These are phyloP conservation scores for Aspergillus hortae DNA, from an alignment of 2,329 filamentous ascomycete species.

Conservation along the genomic window DNA sequence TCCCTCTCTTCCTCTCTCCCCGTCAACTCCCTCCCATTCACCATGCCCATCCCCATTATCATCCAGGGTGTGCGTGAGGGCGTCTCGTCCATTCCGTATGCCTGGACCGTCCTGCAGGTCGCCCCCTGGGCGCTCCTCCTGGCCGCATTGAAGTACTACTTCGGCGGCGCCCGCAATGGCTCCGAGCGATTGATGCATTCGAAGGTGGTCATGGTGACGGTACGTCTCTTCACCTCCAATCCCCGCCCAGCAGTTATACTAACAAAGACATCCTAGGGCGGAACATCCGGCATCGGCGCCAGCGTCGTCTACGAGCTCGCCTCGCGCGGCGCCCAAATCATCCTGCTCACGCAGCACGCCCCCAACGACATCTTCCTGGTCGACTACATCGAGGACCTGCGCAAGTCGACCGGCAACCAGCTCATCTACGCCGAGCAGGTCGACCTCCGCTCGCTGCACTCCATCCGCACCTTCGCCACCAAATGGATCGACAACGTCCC, in stretches of 20 bases:
- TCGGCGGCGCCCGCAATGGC: slow-evolving; percentile 68
- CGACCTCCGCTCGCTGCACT: slow-evolving; percentile 82
- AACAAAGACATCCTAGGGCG: slow-evolving; percentile 54
- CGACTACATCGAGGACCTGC: slow-evolving; percentile 88
- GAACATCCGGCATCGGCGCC: slow-evolving; percentile 88
- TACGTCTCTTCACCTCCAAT: slow-evolving; percentile 32
- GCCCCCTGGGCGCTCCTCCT: slow-evolving; percentile 51
- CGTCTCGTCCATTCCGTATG: slow-evolving; percentile 51
- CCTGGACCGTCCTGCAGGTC: slow-evolving; percentile 52
- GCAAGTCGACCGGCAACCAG: slow-evolving; percentile 71
- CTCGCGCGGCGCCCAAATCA: slow-evolving; percentile 77
- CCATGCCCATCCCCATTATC: slow-evolving; percentile 62
- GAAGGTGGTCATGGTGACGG: slow-evolving; percentile 89
- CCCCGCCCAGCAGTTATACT: slow-evolving; percentile 10
- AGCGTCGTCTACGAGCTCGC: slow-evolving; percentile 72
- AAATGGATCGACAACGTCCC: slow-evolving; percentile 97
- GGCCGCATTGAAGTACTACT: slow-evolving; percentile 68
- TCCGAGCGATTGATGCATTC: slow-evolving; percentile 85
- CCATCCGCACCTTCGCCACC: slow-evolving; percentile 87
- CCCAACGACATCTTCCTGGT: slow-evolving; percentile 82
- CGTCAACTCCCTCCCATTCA: slow-evolving; percentile 2
- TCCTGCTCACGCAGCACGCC: slow-evolving; percentile 80
- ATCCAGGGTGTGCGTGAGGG: slow-evolving; percentile 54
- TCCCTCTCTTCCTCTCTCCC: background rate
- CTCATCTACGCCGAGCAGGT: slow-evolving; percentile 95